These are phyloP conservation scores for Flaveria bidentis DNA, from an alignment of 129 eudicot species.

Conservation along the genomic window DNA sequence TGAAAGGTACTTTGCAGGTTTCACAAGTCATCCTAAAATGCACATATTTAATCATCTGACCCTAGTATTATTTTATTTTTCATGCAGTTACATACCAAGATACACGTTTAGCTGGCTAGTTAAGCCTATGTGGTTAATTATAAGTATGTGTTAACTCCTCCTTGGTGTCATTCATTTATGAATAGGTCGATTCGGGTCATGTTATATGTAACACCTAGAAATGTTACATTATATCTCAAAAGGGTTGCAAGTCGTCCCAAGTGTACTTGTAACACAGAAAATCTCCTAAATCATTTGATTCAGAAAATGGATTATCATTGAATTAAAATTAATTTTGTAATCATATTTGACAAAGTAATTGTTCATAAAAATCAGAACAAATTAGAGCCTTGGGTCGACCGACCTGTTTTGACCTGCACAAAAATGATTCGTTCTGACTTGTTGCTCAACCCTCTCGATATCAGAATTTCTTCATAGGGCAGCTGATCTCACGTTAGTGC, in stretches of 20 bases:
- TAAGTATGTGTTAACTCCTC: constrained; percentile 61
- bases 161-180: not conserved
- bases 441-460: not conserved
- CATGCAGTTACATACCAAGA: constrained; percentile 91
- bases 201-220: not conserved
- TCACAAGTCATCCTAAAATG: not conserved
- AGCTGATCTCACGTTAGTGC: constrained; percentile 96
- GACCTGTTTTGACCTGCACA: not conserved
- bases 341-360: not conserved
- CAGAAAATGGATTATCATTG: not conserved
- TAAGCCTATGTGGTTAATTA: constrained; percentile 87
- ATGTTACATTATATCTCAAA: not conserved
- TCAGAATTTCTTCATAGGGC: constrained; percentile 98
- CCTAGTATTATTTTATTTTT: constrained; percentile 23
- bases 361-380: not conserved
- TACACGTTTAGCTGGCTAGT: constrained; percentile 99
- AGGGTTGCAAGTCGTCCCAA: not conserved
- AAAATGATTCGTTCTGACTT: not conserved
- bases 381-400: not conserved
- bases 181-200: not conserved
- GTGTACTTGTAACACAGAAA: not conserved
- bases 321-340: not conserved
- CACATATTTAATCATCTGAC: constrained; percentile 17
- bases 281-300: not conserved
- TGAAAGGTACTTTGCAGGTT: not conserved